Conservation (phyloP, 306 rosid species). For the Luffa acutangula region DNA sequence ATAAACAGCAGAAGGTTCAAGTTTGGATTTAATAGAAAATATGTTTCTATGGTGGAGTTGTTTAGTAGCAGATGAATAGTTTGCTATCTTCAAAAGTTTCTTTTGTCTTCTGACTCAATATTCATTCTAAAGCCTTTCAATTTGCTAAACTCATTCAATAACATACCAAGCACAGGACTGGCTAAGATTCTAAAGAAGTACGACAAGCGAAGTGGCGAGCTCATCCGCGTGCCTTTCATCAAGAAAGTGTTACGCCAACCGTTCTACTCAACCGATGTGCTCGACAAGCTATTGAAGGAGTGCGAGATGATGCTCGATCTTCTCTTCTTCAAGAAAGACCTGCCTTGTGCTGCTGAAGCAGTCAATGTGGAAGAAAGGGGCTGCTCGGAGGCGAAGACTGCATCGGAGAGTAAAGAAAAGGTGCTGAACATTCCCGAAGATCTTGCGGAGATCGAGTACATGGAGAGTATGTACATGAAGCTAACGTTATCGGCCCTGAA, state of each 20-base stretch:
- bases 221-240: slow-evolving; percentile 57
- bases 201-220: slow-evolving; percentile 74
- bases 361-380: slow-evolving; percentile 27
- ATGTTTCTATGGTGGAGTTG: not conserved
- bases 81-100: not conserved
- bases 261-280: slow-evolving; percentile 66
- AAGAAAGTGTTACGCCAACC: slow-evolving; percentile 74
- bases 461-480: slow-evolving; percentile 56
- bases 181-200: slow-evolving; percentile 89
- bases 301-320: slow-evolving; percentile 50
- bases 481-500: slow-evolving; percentile 56
- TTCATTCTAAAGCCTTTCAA: not conserved
- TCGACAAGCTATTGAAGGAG: slow-evolving; percentile 66
- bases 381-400: slow-evolving; percentile 14
- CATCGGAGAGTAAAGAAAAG: slow-evolving; percentile 18
- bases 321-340: slow-evolving; percentile 40
- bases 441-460: slow-evolving; percentile 50
- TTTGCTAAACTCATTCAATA: not conserved
- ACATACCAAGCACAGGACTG: slow-evolving; percentile 27
- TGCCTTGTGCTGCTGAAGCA: slow-evolving; percentile 19
- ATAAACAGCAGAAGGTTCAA: not conserved
- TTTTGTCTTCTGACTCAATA: not conserved
- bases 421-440: slow-evolving; percentile 40
- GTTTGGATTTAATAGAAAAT: not conserved
- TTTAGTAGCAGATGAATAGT: not conserved